Percentiles rank a stretch among this genome's conserved stretches.
These are phyloP conservation scores for Malus hybrid DNA, from an alignment of 331 rosid genomes.

Conservation along the genomic window DNA sequence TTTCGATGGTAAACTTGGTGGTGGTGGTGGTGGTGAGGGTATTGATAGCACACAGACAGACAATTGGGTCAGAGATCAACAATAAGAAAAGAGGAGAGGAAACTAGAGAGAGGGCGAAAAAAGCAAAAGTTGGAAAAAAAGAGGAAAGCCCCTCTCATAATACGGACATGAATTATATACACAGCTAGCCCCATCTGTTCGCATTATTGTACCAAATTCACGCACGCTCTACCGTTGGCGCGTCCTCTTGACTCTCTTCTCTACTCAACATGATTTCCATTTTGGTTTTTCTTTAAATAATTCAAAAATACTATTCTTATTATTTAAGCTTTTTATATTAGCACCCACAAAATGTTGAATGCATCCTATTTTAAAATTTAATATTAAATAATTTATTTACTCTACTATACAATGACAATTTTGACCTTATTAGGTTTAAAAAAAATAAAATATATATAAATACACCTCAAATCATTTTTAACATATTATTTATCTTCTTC, in stretches of 20 bases:
- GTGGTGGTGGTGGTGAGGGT: background rate
- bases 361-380: too few species aligned
- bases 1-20: background rate
- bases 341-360: too few species aligned
- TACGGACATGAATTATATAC: constrained; percentile 75
- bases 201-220: constrained; percentile 24
- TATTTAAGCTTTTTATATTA: too few species aligned
- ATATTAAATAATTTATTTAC: too few species aligned
- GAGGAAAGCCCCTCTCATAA: constrained; percentile 39
- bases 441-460: too few species aligned
- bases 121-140: constrained; percentile 11
- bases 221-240: constrained; percentile 7
- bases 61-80: constrained; percentile 57
- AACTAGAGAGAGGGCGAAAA: background rate
- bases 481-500: too few species aligned
- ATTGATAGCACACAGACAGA: constrained; percentile 10
- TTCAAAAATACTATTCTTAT: too few species aligned
- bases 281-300: too few species aligned
- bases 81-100: background rate
- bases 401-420: too few species aligned
- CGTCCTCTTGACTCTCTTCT: background rate
- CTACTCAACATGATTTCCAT: background rate
- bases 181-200: constrained; percentile 48
- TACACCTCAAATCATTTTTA: too few species aligned
- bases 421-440: too few species aligned